Conservation (phyloP, 371 early-diverging fungal species). For the Capniomyces stellatus region DNA sequence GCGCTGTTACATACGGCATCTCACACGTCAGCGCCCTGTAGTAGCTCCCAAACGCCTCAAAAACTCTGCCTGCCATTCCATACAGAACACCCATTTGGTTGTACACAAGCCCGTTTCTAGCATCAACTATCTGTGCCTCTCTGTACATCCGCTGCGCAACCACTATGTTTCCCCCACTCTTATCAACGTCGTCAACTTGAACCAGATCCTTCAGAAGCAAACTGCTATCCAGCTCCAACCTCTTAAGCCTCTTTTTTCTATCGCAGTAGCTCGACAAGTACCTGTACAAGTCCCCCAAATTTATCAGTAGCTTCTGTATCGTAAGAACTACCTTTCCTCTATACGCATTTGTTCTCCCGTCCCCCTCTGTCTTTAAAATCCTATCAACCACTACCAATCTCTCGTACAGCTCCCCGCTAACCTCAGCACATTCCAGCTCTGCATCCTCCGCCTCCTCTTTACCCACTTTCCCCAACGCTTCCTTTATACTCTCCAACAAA, state of each 20-base stretch:
- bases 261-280: background rate
- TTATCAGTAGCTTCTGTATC: background rate
- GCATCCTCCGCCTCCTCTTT: background rate
- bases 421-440: background rate
- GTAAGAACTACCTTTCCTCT: background rate
- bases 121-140: background rate
- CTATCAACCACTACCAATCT: background rate
- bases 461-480: background rate
- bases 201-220: too few species aligned
- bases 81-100: constrained; percentile 2
- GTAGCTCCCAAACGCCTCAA: background rate
- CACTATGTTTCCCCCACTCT: background rate
- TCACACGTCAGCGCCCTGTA: background rate
- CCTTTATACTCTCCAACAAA: background rate
- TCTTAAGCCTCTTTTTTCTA: background rate
- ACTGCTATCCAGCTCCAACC: background rate
- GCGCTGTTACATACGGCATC: background rate
- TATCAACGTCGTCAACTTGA: too few species aligned
- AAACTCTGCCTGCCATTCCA: background rate
- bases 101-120: background rate
- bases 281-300: constrained; percentile 2
- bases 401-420: background rate
- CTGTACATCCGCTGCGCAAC: background rate
- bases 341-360: too few species aligned
- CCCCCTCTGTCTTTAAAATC: background rate